Conservation (phyloP, 768 basidiomycete genomes). For the Hypholoma fasciculare region DNA sequence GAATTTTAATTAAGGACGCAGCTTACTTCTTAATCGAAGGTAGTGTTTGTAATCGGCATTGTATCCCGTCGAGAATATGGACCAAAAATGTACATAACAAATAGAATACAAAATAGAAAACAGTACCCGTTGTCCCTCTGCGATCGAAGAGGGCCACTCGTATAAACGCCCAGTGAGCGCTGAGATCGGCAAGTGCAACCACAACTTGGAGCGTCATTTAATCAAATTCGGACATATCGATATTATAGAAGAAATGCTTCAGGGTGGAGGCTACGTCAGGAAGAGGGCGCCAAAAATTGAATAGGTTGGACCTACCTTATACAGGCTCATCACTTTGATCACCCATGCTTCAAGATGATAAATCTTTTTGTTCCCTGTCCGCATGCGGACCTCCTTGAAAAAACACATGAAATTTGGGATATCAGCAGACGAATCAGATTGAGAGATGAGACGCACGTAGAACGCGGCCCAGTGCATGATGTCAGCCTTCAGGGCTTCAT, state of each 20-base stretch:
- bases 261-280: constrained; percentile 5
- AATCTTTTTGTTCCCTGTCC: constrained; percentile 84
- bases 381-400: constrained; percentile 89
- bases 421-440: neutral
- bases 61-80: no score
- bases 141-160: no score
- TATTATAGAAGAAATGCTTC: constrained; percentile 62
- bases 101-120: no score
- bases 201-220: constrained; percentile 17
- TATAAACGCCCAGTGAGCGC: neutral
- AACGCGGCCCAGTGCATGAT: constrained; percentile 98
- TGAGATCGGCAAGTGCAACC: neutral
- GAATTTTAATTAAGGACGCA: no score
- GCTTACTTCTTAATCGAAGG: no score
- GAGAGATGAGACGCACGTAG: constrained; percentile 59
- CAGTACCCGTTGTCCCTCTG: no score
- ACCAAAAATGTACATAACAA: no score
- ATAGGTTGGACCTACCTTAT: constrained; percentile 57
- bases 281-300: neutral
- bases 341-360: constrained; percentile 98
- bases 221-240: constrained; percentile 63
- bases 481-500: constrained; percentile 88
- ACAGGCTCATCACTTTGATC: constrained; percentile 91
- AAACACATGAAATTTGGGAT: neutral
- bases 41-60: no score